Conservation (phyloP, 768 basidiomycete genomes). For the Pleurotus giganteus region DNA sequence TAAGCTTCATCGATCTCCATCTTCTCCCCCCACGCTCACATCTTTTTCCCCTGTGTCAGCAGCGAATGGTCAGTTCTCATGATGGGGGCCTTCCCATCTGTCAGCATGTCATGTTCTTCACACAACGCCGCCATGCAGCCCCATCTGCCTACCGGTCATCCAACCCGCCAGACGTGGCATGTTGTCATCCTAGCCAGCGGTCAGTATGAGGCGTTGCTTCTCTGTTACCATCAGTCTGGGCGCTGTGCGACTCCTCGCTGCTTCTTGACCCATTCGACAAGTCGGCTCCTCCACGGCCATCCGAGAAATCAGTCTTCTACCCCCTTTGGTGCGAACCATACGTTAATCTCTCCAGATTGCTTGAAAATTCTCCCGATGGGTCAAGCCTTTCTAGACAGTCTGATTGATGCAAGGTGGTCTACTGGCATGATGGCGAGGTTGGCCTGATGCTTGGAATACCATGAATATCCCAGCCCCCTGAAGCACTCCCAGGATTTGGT, state of each 20-base stretch:
- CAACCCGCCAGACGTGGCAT: background rate
- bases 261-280: background rate
- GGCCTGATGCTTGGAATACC: conserved; percentile 4
- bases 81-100: background rate
- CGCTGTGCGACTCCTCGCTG: conserved; percentile 1
- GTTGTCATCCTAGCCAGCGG: conserved; percentile 2
- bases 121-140: background rate
- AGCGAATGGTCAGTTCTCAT: background rate
- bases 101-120: background rate
- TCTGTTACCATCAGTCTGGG: conserved; percentile 7
- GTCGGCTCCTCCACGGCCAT: background rate
- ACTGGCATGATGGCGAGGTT: conserved; percentile 8
- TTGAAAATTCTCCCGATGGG: background rate
- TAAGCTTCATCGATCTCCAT: background rate
- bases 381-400: background rate
- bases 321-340: conserved; percentile 4
- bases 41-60: background rate
- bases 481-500: background rate
- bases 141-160: background rate
- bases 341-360: conserved; percentile 8
- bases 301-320: background rate
- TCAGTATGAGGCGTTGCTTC: conserved; percentile 4
- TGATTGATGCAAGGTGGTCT: conserved; percentile 6
- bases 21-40: background rate
- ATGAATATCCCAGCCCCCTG: background rate